Percentiles rank a stretch among this genome's conserved stretches.
phyloP scores from a whole-genome alignment of 1,139 yeast genomes.

The Scheffersomyces segobiensis region DNA sequence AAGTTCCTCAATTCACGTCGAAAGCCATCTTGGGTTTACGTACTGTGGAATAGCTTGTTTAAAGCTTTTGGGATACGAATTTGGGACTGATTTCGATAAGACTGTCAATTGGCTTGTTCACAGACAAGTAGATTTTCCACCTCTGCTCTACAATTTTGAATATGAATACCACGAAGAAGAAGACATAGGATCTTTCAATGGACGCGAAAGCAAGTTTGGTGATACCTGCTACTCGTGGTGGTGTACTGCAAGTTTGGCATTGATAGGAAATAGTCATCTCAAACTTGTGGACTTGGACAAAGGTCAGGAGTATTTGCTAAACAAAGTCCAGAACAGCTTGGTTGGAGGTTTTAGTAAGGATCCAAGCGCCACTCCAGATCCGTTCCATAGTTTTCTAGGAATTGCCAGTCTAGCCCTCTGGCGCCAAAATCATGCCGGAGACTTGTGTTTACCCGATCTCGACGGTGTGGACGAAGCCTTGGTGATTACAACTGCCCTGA shows the following conservation, averaged over 20 bases:
- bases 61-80: conserved; percentile 36
- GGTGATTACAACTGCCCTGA: conserved; percentile 26
- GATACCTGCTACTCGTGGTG: conserved; percentile 96
- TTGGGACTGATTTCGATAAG: conserved; percentile 15
- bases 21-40: conserved; percentile 86
- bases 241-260: conserved; percentile 63
- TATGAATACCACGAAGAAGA: conserved; percentile 45
- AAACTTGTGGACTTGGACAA: conserved; percentile 36
- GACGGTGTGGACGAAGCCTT: conserved; percentile 25
- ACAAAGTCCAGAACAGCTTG: conserved; percentile 58
- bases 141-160: conserved; percentile 19
- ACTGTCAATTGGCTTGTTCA: conserved; percentile 62
- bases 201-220: conserved; percentile 78
- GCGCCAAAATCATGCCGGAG: conserved; percentile 13
- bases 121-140: conserved; percentile 55
- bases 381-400: conserved; percentile 66
- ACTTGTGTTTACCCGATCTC: conserved; percentile 8
- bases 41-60: conserved; percentile 81
- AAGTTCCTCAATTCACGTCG: conserved; percentile 41
- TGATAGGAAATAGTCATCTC: conserved; percentile 30
- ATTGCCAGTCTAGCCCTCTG: conserved; percentile 56
- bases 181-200: conserved; percentile 81
- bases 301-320: conserved; percentile 51
- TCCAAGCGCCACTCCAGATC: conserved; percentile 63
- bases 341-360: conserved; percentile 86